Evolutionary conservation across 2,329 filamentous ascomycete species (phyloP).

Genomic region (Sporothrix schenckii): DNA sequence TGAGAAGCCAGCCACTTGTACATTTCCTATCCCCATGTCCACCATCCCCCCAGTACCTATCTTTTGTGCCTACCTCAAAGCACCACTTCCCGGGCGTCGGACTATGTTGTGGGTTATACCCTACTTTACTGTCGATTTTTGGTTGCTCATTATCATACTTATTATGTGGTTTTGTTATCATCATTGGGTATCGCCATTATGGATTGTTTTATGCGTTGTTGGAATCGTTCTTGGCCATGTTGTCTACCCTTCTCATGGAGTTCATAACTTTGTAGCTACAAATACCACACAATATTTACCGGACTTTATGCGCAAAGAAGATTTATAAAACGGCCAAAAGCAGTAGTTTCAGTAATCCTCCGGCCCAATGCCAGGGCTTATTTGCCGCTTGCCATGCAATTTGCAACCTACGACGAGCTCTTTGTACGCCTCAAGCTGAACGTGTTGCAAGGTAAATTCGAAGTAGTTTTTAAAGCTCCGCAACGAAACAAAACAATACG

Average conservation of each 20-base stretch:
- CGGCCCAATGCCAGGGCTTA: neutral
- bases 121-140: conserved; percentile 29
- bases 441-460: neutral
- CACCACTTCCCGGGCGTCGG: conserved; percentile 21
- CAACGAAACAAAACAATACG: no score
- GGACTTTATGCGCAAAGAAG: neutral
- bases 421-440: neutral
- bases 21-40: neutral
- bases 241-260: neutral
- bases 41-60: neutral
- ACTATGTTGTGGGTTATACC: conserved; percentile 20
- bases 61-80: neutral
- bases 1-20: neutral
- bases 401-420: neutral
- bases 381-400: neutral
- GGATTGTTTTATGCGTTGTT: neutral
- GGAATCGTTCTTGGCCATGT: neutral
- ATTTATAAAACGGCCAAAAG: neutral
- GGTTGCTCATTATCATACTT: neutral
- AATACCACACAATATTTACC: neutral
- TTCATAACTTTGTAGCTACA: neutral
- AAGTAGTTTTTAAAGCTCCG: neutral
- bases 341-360: neutral
- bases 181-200: neutral
- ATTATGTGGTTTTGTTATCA: neutral